Base-by-base conservation (phyloP, 208 protist genomes). In the Zelonia costaricensis region DNA sequence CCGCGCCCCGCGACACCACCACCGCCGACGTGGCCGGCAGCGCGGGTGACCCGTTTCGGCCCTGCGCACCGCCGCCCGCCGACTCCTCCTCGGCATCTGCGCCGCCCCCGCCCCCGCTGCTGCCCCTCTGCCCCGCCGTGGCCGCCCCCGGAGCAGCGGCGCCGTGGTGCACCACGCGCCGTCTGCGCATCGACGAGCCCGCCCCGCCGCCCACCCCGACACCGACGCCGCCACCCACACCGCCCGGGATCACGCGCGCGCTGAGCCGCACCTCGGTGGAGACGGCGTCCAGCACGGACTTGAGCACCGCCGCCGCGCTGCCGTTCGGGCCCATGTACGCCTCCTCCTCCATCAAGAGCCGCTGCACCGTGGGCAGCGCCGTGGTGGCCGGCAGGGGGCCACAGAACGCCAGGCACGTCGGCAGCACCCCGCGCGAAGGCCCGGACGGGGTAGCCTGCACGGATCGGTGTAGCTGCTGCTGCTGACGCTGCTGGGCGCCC, bases 301-400 rank as follows among this genome's bases (percentile, higher is more conserved):
- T 53, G 36, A 73, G 54, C 52, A 33, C 58, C 40, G 57, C 46
- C 0, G 54, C 61, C 1, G 46, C 63, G 52, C 69, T 62, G 25
- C 62, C 62, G 42, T 65, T 65, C 8, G 58, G 57, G 1, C 66
- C 56, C 31, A 66, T 66, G 27, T 63, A 64, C 33, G 39, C 51
- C 10, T 61, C 53, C 39, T 60, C 36, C 49, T 65, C 48, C 44
- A 82, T 56, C 20, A 81, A 39, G 10, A 82, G 42, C 2, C 75
- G 69, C 63, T 86, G 62, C n/a, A 76, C 52, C 0, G 67, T 71
- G 15, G 70, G 66, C 27, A 86, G 64, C 43, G 62, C 74, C 25
- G 75, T 73, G 40, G 79, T 75, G 52, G 64, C 46, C 4, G 70
- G 79, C 43, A 80, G 59, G 0, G 72, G 71, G 22, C 68, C 63